A percentile compares a stretch with the other conserved stretches of the same genome.
Evolutionary conservation across 352 stramenopile genomes (phyloP).

Genomic region (Globisporangium sylvaticum): DNA sequence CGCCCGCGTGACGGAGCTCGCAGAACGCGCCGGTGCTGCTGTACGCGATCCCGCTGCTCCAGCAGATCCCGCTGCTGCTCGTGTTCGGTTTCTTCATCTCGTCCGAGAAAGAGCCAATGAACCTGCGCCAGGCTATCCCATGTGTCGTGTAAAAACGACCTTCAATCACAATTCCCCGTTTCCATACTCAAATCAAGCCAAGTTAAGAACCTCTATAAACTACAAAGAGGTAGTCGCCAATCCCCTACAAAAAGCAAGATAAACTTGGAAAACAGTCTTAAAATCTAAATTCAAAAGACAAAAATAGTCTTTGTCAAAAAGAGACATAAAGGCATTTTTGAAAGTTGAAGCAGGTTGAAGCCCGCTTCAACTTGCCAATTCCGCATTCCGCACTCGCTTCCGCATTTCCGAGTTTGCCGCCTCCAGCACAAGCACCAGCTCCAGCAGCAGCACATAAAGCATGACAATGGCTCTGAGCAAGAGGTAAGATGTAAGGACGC

Average conservation of each 20-base stretch:
- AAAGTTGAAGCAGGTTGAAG: neutral
- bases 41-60: slow-evolving; percentile 48
- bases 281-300: no score
- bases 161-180: no score
- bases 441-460: neutral
- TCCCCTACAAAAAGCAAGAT: no score
- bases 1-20: slow-evolving; percentile 40
- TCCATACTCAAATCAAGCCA: no score
- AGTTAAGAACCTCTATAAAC: no score
- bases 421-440: neutral
- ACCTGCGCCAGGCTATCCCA: no score
- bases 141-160: no score
- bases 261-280: no score
- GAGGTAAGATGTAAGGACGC: slow-evolving; percentile 4
- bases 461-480: slow-evolving; percentile 11
- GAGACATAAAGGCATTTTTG: no score
- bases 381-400: neutral
- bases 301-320: no score
- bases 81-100: slow-evolving; percentile 62
- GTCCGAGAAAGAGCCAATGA: slow-evolving; percentile 71
- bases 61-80: slow-evolving; percentile 50
- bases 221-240: no score
- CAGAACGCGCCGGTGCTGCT: slow-evolving; percentile 52
- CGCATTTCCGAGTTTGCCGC: slow-evolving; percentile 9
- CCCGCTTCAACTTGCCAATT: neutral